phyloP scores from a whole-genome alignment of 495 filamentous ascomycete species.

The Neurospora sp. region DNA sequence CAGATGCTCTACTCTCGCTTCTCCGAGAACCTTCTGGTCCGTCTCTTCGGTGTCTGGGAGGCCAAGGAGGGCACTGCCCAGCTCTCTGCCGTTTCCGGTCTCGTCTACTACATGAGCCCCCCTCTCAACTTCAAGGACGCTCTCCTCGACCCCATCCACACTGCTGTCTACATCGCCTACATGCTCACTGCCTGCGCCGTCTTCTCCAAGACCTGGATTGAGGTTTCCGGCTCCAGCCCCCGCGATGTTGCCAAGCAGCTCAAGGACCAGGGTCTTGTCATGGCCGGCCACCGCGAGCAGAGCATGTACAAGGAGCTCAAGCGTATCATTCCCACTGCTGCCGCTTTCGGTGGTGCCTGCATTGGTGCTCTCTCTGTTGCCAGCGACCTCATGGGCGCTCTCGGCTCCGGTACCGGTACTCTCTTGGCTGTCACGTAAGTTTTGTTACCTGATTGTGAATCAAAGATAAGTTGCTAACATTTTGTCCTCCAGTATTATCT shows the following conservation, averaged over 20 bases:
- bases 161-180: constrained; percentile 87
- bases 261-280: constrained; percentile 98
- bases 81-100: constrained; percentile 81
- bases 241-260: constrained; percentile 99
- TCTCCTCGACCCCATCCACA: constrained; percentile 92
- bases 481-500: constrained; percentile 65
- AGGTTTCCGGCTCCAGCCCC: constrained; percentile 94
- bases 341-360: constrained; percentile 97
- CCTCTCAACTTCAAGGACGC: constrained; percentile 96
- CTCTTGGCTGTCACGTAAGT: constrained; percentile 97
- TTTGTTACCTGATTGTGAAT: constrained; percentile 1
- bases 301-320: constrained; percentile 99
- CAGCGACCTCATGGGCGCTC: constrained; percentile 90
- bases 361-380: constrained; percentile 95
- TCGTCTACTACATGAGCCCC: constrained; percentile 99
- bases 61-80: constrained; percentile 91
- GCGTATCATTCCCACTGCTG: constrained; percentile 95
- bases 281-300: constrained; percentile 98
- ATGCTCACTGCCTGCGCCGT: constrained; percentile 96
- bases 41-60: constrained; percentile 97
- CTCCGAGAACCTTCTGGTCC: constrained; percentile 94
- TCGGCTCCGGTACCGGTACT: constrained; percentile 96
- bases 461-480: constrained; percentile 13
- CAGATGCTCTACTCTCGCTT: constrained; percentile 99
- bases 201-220: constrained; percentile 99